Conservation (phyloP, 164 flowering plant genomes). For the Stephania cephalantha region DNA sequence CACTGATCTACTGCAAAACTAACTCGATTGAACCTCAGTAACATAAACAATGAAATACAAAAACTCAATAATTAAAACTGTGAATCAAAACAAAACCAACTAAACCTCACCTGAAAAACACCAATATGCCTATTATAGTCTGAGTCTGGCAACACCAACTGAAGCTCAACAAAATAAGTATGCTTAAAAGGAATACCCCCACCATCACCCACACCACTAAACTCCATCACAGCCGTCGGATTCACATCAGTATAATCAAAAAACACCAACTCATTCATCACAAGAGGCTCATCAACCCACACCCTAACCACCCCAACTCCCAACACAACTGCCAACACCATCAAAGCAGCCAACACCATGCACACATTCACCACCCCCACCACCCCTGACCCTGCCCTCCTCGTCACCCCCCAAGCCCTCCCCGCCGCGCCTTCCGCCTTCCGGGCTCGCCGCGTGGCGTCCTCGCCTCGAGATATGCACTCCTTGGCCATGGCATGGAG, state of each 20-base stretch:
- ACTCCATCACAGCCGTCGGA: conserved; percentile 45
- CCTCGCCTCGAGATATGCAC: background rate
- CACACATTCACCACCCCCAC: conserved; percentile 41
- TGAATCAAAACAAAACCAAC: background rate
- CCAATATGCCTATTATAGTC: conserved; percentile 61
- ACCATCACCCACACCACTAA: conserved; percentile 11
- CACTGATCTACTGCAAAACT: too few species aligned
- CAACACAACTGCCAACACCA: conserved; percentile 35
- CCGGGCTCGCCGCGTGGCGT: background rate
- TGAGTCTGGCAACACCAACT: conserved; percentile 75
- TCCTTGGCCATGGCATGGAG: background rate
- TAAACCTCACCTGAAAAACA: conserved; percentile 58
- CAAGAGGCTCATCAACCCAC: conserved; percentile 67
- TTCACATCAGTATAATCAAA: conserved; percentile 58
- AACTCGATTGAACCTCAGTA: too few species aligned
- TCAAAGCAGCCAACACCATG: conserved; percentile 30
- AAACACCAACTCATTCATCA: conserved; percentile 32
- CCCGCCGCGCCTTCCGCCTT: background rate
- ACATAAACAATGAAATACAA: background rate
- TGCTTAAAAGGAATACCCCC: conserved; percentile 58
- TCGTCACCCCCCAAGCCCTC: conserved; percentile 16
- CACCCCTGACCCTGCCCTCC: conserved; percentile 38
- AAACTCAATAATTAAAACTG: background rate
- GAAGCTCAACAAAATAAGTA: conserved; percentile 44
- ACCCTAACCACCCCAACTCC: conserved; percentile 51